Evolutionary conservation across 2,329 filamentous ascomycete genomes (phyloP), one percentile per base, ranked within the genome.

Genomic region (Stagonosporopsis cucurbitacearum): DNA sequence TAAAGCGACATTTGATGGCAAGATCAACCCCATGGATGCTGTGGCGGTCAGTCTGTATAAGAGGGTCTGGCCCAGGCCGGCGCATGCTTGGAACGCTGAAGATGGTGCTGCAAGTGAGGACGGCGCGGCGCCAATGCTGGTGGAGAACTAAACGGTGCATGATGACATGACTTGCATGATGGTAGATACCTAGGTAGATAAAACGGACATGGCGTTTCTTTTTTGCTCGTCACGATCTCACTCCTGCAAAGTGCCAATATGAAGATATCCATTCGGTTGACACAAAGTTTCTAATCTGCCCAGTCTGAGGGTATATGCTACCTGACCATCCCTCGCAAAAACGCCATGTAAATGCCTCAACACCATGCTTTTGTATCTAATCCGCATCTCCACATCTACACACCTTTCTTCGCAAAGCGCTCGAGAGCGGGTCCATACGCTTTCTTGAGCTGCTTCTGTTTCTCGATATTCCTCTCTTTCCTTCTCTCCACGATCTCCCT

Each of bases 1-100:
- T 85, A 99, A 99, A 83, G 95, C 95, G 12, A 97, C 90, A 2
- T 99, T 99, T 79, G 96, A 99, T 75, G 92, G 88, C 12, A 91
- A 90, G 73, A 94, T 99, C 75, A 98, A 97, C 76, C 93, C 95
- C 1, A 91, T 97, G 78, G 95, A 99, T 78, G 88, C 92, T 3
- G 87, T 99, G 42, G 95, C 91, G 45, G 90, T 98, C 60, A 96
- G 91, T 67, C 57, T 82, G 56, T 82, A 81, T 57, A 83, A 83
- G 76, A 65, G 81, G 42, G 79, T 82, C 2, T 82, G 78, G 77
- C 95, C 95, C 7, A 83, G 93, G 55, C 82, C 82, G 60, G 87
- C 92, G 17, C 76, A 69, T 59, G 69, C 77, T 56, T 79, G 82
- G 79, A 61, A 52, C 39, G 57, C 53, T 17, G 65, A 63, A 17